Percentiles rank a stretch among this genome's conserved stretches.
Evolutionary conservation across 2,329 filamentous ascomycete genomes (phyloP).

Genomic region (Stachybotrys chartarum): DNA sequence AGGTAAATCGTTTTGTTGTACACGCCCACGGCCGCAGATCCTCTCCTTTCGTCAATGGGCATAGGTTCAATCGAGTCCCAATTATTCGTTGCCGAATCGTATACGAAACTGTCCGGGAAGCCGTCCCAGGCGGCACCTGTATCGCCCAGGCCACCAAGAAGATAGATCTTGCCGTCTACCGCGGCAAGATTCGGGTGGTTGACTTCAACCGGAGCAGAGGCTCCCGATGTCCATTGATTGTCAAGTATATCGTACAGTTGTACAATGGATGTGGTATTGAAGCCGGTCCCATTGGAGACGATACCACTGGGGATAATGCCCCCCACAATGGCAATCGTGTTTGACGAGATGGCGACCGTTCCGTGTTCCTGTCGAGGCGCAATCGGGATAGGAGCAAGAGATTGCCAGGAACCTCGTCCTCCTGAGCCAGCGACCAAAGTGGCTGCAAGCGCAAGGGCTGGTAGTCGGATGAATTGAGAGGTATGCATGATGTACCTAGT

Average conservation of each 20-base stretch:
- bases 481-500: too few species aligned
- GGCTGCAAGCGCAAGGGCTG: too few species aligned
- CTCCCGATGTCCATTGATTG: constrained; percentile 18
- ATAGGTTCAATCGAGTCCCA: constrained; percentile 20
- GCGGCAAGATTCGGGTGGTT: constrained; percentile 31
- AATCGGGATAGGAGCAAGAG: constrained; percentile 12
- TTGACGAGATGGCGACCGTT: constrained; percentile 13
- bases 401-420: too few species aligned
- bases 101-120: constrained; percentile 18
- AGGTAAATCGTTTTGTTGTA: constrained; percentile 23
- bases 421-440: too few species aligned
- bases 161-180: constrained; percentile 26
- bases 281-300: constrained; percentile 7
- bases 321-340: constrained; percentile 16
- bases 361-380: constrained; percentile 19
- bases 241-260: constrained; percentile 22
- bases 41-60: constrained; percentile 18
- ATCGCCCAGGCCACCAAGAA: constrained; percentile 27
- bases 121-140: constrained; percentile 17
- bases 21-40: constrained; percentile 24
- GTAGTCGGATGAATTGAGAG: too few species aligned
- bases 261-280: constrained; percentile 15
- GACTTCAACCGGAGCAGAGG: constrained; percentile 18
- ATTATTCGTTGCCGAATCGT: constrained; percentile 14
- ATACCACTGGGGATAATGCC: constrained; percentile 14